Base-by-base conservation (phyloP, 208 protist genomes). In the Leishmania mexicana region DNA sequence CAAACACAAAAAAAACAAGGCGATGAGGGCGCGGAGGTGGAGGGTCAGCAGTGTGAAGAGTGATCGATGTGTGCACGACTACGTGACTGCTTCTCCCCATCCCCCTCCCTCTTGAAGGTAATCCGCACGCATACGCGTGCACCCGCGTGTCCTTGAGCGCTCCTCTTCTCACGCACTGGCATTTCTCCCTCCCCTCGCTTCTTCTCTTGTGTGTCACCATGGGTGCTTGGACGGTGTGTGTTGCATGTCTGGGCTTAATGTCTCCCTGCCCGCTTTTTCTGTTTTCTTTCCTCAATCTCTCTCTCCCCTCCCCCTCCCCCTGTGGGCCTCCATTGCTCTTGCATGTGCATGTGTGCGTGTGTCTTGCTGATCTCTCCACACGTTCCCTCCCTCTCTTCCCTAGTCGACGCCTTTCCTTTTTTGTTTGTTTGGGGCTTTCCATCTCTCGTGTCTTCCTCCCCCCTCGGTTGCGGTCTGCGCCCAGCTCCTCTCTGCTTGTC, bases 141-240 rank as follows among this genome's bases (percentile, higher is more conserved):
- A 62, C 57, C 19, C 19, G 24, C 17, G 5, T 62, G 57, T 31
- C 57, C 5, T n/a, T n/a, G 21, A 24, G 24, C 7, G 57, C 6
- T 11, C 57, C 21, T n/a, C 57, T n/a, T 62, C 21, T 7, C 24
- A 24, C 68, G 53, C 40, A 7, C 24, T 15, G 40, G 24, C 42
- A 13, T n/a, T 47, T 35, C 75, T 79, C 40, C 71, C 60, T 68
- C 58, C 65, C 75, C 64, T 21, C 19, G 57, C 40, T 58, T 38
- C 3, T 58, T 58, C 57, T 57, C 49, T 42, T 62, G 47, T 58
- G 4, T 77, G 74, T 35, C 35, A 40, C 47, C 19, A 7, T 77
- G 38, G 65, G 53, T 75, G 2, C 28, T 70, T 70, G 10, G 31
- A 40, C 64, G 6, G 71, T 75, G 42, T 75, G 42, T n/a, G 42